Percentiles rank a stretch among this genome's conserved stretches.
phyloP scores from a whole-genome alignment of 2,329 filamentous ascomycete genomes.

The Acephala macrosclerotiorum region DNA sequence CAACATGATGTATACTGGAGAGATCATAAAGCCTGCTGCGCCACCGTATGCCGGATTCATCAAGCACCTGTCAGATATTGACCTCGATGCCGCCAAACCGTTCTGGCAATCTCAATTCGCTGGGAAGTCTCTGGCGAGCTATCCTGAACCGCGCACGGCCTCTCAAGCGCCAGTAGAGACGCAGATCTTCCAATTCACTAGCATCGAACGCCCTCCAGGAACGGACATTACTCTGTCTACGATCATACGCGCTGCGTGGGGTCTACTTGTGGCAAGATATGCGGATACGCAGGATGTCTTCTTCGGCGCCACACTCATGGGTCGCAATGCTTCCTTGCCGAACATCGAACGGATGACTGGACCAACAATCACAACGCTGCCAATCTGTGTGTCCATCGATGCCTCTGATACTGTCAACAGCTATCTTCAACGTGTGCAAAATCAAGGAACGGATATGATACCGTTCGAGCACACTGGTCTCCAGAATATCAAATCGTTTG shows the following conservation, averaged over 20 bases:
- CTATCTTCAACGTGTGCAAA: constrained; percentile 55
- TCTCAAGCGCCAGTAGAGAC: too few relatives aligned
- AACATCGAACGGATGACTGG: constrained; percentile 51
- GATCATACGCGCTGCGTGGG: background rate
- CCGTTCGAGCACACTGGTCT: constrained; percentile 13
- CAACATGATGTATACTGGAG: too few relatives aligned
- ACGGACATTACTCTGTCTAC: background rate
- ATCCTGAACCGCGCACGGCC: too few relatives aligned
- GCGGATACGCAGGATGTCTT: background rate
- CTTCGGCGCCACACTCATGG: constrained; percentile 51
- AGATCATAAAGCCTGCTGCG: too few relatives aligned
- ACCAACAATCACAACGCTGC: constrained; percentile 52
- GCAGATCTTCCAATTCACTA: too few relatives aligned
- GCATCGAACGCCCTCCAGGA: too few relatives aligned
- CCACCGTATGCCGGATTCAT: too few relatives aligned
- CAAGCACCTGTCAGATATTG: too few relatives aligned
- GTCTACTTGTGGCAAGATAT: background rate
- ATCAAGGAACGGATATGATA: constrained; percentile 54
- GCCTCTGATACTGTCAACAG: constrained; percentile 43
- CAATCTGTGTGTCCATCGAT: constrained; percentile 46
- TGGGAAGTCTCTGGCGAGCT: too few relatives aligned
- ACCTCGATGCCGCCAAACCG: too few relatives aligned
- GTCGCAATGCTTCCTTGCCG: constrained; percentile 47
- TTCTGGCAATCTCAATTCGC: too few relatives aligned
- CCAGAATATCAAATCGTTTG: background rate